Evolutionary conservation across 2,329 filamentous ascomycete species (phyloP).

Genomic region (Amphichorda felina): DNA sequence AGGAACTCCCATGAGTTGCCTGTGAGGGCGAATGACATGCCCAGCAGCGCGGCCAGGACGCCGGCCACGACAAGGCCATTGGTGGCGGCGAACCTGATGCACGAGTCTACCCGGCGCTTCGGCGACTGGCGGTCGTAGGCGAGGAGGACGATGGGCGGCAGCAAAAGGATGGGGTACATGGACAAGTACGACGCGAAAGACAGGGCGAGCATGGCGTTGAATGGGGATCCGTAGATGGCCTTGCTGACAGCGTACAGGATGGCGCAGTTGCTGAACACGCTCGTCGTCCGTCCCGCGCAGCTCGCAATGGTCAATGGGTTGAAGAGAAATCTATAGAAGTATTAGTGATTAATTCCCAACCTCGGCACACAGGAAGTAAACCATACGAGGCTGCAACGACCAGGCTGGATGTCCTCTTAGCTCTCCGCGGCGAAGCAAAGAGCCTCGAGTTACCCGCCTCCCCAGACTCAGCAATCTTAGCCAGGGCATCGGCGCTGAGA

Average conservation of each 20-base stretch:
- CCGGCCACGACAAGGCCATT: slow-evolving; percentile 40
- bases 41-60: slow-evolving; percentile 51
- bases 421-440: slow-evolving; percentile 68
- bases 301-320: slow-evolving; percentile 90
- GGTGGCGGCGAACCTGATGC: slow-evolving; percentile 37
- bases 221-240: slow-evolving; percentile 60
- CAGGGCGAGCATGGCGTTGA: slow-evolving; percentile 73
- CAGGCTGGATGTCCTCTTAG: slow-evolving; percentile 61
- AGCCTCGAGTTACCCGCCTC: slow-evolving; percentile 62
- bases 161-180: slow-evolving; percentile 79
- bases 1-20: slow-evolving; percentile 80
- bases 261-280: slow-evolving; percentile 78
- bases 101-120: slow-evolving; percentile 20
- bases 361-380: not conserved
- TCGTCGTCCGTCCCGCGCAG: slow-evolving; percentile 81
- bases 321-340: slow-evolving; percentile 63
- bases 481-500: slow-evolving; percentile 67
- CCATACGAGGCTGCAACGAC: slow-evolving; percentile 67
- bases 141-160: slow-evolving; percentile 71
- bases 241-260: slow-evolving; percentile 75
- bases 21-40: slow-evolving; percentile 61
- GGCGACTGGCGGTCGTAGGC: slow-evolving; percentile 55
- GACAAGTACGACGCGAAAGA: slow-evolving; percentile 84
- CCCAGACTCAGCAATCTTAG: slow-evolving; percentile 68
- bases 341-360: not conserved